phyloP scores from a whole-genome alignment of 2,329 filamentous ascomycete genomes.

The Epichloe festucae region DNA sequence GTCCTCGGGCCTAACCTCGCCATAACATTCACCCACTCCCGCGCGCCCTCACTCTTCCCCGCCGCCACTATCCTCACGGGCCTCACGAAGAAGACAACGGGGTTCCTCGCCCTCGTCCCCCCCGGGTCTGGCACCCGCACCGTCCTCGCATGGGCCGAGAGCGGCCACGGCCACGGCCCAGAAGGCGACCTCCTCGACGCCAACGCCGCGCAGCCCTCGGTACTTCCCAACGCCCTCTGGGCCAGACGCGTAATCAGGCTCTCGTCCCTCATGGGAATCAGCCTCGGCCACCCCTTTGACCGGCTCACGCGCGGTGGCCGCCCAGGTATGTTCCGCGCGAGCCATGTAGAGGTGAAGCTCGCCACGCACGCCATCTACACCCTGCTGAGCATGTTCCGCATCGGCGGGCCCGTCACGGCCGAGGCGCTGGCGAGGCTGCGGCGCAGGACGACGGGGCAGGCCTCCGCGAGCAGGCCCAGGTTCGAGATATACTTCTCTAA shows the following conservation, averaged over 20 bases:
- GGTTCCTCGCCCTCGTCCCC: conserved; percentile 17
- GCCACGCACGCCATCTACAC: conserved; percentile 19
- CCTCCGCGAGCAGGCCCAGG: conserved; percentile 12
- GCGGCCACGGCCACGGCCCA: conserved; percentile 18
- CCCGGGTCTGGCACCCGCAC: conserved; percentile 6
- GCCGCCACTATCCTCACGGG: conserved; percentile 2
- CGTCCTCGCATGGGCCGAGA: conserved; percentile 21
- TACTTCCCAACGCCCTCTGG: conserved; percentile 21
- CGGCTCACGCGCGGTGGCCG: not conserved
- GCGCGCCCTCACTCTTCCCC: conserved; percentile 5
- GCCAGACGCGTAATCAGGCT: conserved; percentile 16
- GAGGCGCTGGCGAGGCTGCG: conserved; percentile 13
- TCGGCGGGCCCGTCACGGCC: conserved; percentile 10
- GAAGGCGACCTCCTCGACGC: conserved; percentile 18
- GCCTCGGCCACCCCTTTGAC: conserved; percentile 19
- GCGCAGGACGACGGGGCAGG: conserved; percentile 11
- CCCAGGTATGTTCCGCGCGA: conserved; percentile 17
- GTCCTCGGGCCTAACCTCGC: conserved; percentile 21
- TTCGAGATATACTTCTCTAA: conserved; percentile 25
- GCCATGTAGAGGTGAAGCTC: conserved; percentile 29
- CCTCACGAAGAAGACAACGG: conserved; percentile 19
- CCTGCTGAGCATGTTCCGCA: conserved; percentile 14
- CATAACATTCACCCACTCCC: conserved; percentile 17
- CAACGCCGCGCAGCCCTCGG: not conserved
- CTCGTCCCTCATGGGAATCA: conserved; percentile 16